Evolutionary conservation across 2,329 filamentous ascomycete species (phyloP).

Genomic region (Verticillium albo-atrum): DNA sequence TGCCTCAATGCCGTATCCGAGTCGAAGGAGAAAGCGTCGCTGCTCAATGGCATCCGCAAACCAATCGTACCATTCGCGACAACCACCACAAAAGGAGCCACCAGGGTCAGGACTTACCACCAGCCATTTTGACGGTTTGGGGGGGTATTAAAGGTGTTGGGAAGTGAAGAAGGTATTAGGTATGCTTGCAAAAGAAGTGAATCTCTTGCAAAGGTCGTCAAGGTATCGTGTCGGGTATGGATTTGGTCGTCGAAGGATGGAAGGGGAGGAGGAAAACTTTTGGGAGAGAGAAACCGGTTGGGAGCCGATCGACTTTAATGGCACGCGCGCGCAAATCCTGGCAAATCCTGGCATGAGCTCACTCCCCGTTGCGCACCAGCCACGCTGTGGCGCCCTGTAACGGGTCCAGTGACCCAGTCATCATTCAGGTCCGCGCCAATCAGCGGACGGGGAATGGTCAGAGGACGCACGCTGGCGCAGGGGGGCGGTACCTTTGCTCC

Average conservation of each 20-base stretch:
- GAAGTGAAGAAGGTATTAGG: slow-evolving; percentile 18
- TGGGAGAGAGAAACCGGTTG: slow-evolving; percentile 2
- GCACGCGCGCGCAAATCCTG: slow-evolving; percentile 12
- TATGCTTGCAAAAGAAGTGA: slow-evolving; percentile 12
- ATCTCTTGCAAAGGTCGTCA: slow-evolving; percentile 13
- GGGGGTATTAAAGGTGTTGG: slow-evolving; percentile 8
- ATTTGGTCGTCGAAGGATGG: slow-evolving; percentile 1
- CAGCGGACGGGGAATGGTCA: slow-evolving; percentile 14
- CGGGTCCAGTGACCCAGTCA: slow-evolving; percentile 7
- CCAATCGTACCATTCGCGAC: neutral
- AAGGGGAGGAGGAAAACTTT: slow-evolving; percentile 14
- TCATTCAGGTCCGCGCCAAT: slow-evolving; percentile 27
- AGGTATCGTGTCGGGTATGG: slow-evolving; percentile 1
- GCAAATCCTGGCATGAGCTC: slow-evolving; percentile 21
- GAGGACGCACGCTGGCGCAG: slow-evolving; percentile 3
- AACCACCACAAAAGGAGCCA: neutral
- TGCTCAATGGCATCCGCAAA: neutral
- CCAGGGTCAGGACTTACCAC: slow-evolving; percentile 31
- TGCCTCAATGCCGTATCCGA: neutral
- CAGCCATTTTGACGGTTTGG: slow-evolving; percentile 33
- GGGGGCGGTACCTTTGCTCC: slow-evolving; percentile 4
- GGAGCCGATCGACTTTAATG: neutral
- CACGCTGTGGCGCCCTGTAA: slow-evolving; percentile 24
- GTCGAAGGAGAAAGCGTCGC: neutral
- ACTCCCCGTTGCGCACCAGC: slow-evolving; percentile 18